phyloP scores from a whole-genome alignment of 148 eudicot species.

The Rhododendron mucronatum region DNA sequence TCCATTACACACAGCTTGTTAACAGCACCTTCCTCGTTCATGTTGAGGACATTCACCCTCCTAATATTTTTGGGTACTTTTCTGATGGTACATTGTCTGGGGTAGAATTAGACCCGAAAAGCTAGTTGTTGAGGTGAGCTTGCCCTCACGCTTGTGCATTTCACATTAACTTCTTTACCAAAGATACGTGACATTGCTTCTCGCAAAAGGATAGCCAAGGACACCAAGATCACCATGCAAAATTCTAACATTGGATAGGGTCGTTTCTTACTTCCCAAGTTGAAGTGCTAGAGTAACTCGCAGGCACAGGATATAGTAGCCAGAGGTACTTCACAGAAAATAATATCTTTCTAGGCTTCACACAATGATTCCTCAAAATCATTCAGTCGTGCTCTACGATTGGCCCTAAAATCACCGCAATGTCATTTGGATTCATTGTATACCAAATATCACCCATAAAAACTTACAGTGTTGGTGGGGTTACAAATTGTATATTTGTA shows the following conservation, averaged over 20 bases:
- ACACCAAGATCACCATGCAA: not conserved
- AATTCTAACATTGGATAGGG: not conserved
- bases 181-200: not conserved
- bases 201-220: not conserved
- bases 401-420: not conserved
- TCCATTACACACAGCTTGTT: not conserved
- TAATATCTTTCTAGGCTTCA: not conserved
- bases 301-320: not conserved
- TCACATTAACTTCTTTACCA: not conserved
- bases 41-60: not conserved
- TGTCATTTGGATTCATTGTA: not conserved
- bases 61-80: not conserved
- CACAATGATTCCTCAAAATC: not conserved
- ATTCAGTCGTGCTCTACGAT: not conserved
- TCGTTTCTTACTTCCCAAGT: not conserved
- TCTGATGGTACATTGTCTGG: not conserved
- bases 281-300: not conserved
- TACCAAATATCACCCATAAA: not conserved
- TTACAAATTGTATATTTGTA: not conserved
- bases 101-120: not conserved
- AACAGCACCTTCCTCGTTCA: not conserved
- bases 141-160: not conserved
- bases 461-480: not conserved
- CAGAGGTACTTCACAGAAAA: not conserved
- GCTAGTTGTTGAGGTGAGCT: not conserved